Evolutionary conservation across 768 basidiomycete species (phyloP), one percentile per base, ranked within the genome.

Genomic region (Phanerochaete carnosa): DNA sequence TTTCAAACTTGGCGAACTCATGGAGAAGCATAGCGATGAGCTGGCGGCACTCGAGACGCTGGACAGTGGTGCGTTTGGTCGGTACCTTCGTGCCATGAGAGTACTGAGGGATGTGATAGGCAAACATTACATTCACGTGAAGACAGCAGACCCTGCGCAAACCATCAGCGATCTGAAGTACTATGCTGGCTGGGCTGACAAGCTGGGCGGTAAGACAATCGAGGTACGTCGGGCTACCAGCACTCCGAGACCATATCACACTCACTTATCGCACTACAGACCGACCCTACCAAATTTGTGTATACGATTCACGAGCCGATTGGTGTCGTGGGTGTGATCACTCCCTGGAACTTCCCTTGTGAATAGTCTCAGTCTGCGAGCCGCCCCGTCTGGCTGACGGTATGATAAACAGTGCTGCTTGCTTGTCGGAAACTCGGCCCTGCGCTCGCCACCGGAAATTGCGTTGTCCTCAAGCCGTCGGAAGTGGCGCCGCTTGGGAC

Each of bases 391-490:
- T n/a, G n/a, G 8, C 54, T 23, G 51, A 26, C 39, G 11, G 8
- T 19, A 4, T 19, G 39, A n/a, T n/a, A 3, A 11, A 23, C 43
- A 77, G 77, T 85, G 57, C 72, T 81, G 56, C 89, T 93, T 84
- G 73, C 87, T 60, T 68, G 82, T 1, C 90, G 88, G 88, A 92
- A 94, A 73, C 65, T 89, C 58, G 89, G 75, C 0, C 90, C 91
- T 6, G 90, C 90, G 1, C 78, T 93, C 35, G 90, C 92, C 2
- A 84, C 85, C 1, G 92, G 92, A 50, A 92, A 92, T 73, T 75
- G 83, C 4, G 77, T 94, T 61, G 78, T 95, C 59, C 76, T 94
- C 68, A 95, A 92, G 76, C 87, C 91, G 7, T 92, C 90, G 1
- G 91, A 92, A 66, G 77, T 91, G 62, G 92, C 90, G 0, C 88